Evolutionary conservation across 2,329 filamentous ascomycete genomes (phyloP).

Genomic region (Cytospora piceicola): DNA sequence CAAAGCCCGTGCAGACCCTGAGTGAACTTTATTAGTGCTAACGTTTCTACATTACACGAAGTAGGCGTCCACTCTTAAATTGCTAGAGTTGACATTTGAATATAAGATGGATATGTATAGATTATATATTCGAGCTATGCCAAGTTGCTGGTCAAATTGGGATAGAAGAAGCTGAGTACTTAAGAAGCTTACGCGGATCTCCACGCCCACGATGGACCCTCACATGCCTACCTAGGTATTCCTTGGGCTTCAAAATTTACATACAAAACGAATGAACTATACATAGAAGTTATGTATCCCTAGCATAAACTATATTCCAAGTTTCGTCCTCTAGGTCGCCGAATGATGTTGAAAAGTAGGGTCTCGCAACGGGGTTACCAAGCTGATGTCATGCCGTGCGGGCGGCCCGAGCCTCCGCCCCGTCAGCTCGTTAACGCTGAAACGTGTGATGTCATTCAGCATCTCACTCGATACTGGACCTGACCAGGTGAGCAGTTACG

Average conservation of each 20-base stretch:
- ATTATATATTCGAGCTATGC: too few species aligned
- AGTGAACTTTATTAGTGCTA: neutral
- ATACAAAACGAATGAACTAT: too few species aligned
- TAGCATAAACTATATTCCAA: neutral
- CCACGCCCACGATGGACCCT: too few species aligned
- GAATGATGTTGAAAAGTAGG: neutral
- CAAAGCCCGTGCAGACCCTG: neutral
- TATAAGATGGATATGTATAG: too few species aligned
- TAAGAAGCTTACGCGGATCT: too few species aligned
- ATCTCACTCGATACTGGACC: neutral
- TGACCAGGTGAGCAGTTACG: neutral
- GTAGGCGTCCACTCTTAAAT: neutral
- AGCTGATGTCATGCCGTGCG: neutral
- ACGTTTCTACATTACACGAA: neutral
- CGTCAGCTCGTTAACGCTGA: neutral
- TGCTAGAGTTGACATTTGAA: too few species aligned
- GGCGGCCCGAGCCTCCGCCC: neutral
- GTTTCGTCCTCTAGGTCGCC: neutral
- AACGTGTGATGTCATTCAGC: constrained; percentile 18
- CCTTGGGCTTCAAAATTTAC: too few species aligned
- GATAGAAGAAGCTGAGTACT: too few species aligned
- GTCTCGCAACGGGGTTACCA: neutral
- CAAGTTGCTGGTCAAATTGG: too few species aligned
- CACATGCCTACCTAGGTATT: too few species aligned
- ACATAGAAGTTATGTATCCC: too few species aligned